Evolutionary conservation across 1,284 basidiomycete species (phyloP).

Genomic region (Apiotrichum veenhuisii): DNA sequence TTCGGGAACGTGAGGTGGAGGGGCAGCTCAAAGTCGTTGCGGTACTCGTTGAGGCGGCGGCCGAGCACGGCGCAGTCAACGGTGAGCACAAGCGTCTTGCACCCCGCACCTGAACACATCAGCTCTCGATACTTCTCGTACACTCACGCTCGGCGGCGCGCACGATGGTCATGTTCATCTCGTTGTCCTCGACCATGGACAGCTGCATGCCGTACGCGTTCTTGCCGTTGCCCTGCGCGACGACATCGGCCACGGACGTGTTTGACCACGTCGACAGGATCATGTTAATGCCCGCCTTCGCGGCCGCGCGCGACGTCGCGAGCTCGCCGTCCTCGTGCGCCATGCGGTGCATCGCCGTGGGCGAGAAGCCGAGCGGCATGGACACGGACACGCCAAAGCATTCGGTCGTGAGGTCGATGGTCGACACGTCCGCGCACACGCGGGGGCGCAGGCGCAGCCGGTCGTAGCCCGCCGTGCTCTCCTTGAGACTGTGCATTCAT

Average conservation of each 20-base stretch:
- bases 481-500: conserved; percentile 6
- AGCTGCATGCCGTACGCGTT: conserved; percentile 29
- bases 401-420: conserved; percentile 22
- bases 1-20: conserved; percentile 16
- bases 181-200: conserved; percentile 24
- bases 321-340: conserved; percentile 35
- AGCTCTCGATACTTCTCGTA: conserved; percentile 1
- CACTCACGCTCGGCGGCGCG: conserved; percentile 25
- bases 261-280: conserved; percentile 30
- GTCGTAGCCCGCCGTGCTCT: conserved; percentile 30
- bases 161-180: conserved; percentile 25
- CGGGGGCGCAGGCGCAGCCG: conserved; percentile 33
- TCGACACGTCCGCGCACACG: conserved; percentile 27
- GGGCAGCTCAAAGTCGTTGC: conserved; percentile 21
- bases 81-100: conserved; percentile 28
- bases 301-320: conserved; percentile 29
- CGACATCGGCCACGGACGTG: conserved; percentile 28
- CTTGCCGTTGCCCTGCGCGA: conserved; percentile 15
- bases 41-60: conserved; percentile 22
- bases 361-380: conserved; percentile 35
- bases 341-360: conserved; percentile 33
- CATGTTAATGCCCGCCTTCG: conserved; percentile 26
- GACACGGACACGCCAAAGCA: conserved; percentile 23
- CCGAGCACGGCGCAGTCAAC: conserved; percentile 31
- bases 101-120: conserved; percentile 20